Evolutionary conservation across 108 stramenopile species (phyloP).

Genomic region (Nannochloropsis oceanica): DNA sequence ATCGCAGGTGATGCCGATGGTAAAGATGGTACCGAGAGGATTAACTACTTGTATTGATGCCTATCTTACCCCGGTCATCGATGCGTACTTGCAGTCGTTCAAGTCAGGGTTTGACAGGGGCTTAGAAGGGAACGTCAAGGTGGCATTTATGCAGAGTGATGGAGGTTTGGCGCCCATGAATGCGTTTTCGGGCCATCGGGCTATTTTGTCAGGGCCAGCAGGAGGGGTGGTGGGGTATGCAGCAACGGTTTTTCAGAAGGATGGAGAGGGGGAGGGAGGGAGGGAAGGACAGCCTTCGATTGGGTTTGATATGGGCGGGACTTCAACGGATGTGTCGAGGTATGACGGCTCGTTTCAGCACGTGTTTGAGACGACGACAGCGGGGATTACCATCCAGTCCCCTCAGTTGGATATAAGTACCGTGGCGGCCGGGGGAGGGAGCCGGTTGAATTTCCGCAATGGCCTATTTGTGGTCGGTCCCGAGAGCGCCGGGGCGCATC

Average conservation of each 20-base stretch:
- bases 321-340: constrained; percentile 72
- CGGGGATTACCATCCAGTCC: constrained; percentile 73
- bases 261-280: constrained; percentile 6
- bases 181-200: constrained; percentile 85
- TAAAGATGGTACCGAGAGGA: constrained; percentile 76
- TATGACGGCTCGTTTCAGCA: constrained; percentile 69
- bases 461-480: constrained; percentile 93
- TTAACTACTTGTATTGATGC: constrained; percentile 87
- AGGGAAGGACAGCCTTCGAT: constrained; percentile 60
- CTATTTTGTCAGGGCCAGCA: constrained; percentile 74
- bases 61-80: constrained; percentile 88
- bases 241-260: constrained; percentile 56
- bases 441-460: constrained; percentile 62
- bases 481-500: constrained; percentile 86
- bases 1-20: constrained; percentile 80
- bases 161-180: constrained; percentile 84
- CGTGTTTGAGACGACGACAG: constrained; percentile 90
- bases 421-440: constrained; percentile 70
- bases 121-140: constrained; percentile 42
- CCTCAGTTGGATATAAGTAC: constrained; percentile 98
- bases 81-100: constrained; percentile 63
- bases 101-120: constrained; percentile 59
- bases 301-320: constrained; percentile 99
- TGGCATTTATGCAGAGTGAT: constrained; percentile 94
- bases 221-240: constrained; percentile 91